A percentile compares a stretch with the other conserved stretches of the same genome.
These are phyloP conservation scores for Carex kokanica DNA, from an alignment of 176 grass and related monocot species.

Conservation along the genomic window DNA sequence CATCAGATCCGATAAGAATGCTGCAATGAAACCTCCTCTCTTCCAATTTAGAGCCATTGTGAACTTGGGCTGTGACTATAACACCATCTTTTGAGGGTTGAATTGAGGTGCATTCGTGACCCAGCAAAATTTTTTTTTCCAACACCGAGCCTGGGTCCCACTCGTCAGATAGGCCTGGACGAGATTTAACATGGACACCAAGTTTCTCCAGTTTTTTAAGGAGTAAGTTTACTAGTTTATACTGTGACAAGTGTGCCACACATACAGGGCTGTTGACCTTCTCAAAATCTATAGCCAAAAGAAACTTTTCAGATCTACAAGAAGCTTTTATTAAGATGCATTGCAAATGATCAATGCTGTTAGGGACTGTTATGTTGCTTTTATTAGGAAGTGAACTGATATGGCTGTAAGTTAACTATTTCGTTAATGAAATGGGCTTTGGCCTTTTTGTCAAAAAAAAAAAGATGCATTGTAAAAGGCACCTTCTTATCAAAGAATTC, in stretches of 20 bases:
- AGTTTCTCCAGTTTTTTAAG: constrained; percentile 68
- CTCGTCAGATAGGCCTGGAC: constrained; percentile 32
- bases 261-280: constrained; percentile 67
- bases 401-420: too few relatives aligned
- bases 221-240: constrained; percentile 74
- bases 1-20: constrained; percentile 74
- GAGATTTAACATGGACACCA: constrained; percentile 43
- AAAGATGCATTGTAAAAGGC: not conserved
- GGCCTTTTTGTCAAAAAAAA: too few relatives aligned
- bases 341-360: not conserved
- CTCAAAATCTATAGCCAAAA: constrained; percentile 58
- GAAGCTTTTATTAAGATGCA: not conserved
- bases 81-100: constrained; percentile 45
- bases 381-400: too few relatives aligned
- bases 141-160: constrained; percentile 23
- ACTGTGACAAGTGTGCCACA: constrained; percentile 87
- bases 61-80: constrained; percentile 43
- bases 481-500: not conserved
- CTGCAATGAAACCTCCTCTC: constrained; percentile 66
- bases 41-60: constrained; percentile 37
- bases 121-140: constrained; percentile 80
- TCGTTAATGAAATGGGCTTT: too few relatives aligned
- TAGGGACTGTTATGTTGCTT: too few relatives aligned
- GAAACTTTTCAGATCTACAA: constrained; percentile 20
- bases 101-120: constrained; percentile 72